These are phyloP conservation scores for Penicillium capsulatum DNA, from an alignment of 2,329 filamentous ascomycete genomes.

Conservation along the genomic window DNA sequence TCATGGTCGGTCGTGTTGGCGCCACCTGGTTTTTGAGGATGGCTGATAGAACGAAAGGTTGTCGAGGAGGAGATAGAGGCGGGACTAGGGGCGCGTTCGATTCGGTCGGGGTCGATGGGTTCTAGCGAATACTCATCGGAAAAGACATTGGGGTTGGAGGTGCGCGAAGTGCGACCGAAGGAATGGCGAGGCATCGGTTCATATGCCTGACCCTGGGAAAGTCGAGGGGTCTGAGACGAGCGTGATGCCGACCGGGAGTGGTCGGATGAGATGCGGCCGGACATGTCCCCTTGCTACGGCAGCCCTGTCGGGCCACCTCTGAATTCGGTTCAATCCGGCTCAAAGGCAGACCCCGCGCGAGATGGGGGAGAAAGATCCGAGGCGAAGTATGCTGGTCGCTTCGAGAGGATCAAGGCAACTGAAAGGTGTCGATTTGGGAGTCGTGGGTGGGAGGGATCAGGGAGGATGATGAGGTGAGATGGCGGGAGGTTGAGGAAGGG, in stretches of 20 bases:
- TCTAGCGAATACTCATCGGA: slow-evolving; percentile 49
- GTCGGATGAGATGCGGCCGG: slow-evolving; percentile 37
- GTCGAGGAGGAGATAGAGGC: slow-evolving; percentile 34
- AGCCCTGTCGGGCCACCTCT: slow-evolving; percentile 38
- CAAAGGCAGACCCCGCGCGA: slow-evolving; percentile 15
- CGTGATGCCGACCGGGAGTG: slow-evolving; percentile 34
- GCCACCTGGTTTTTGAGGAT: slow-evolving; percentile 23
- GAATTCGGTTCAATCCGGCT: slow-evolving; percentile 30
- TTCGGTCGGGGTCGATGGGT: slow-evolving; percentile 34
- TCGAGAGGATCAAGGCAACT: too few relatives aligned
- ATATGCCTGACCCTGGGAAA: slow-evolving; percentile 20
- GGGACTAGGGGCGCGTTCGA: slow-evolving; percentile 29
- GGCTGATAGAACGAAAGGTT: slow-evolving; percentile 28
- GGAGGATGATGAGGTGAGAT: slow-evolving; percentile 14
- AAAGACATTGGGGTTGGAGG: slow-evolving; percentile 45
- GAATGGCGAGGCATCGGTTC: slow-evolving; percentile 31
- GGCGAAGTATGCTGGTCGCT: background rate
- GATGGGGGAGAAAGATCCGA: slow-evolving; percentile 16
- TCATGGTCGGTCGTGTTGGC: slow-evolving; percentile 25
- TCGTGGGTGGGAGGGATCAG: background rate
- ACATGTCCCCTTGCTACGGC: slow-evolving; percentile 35
- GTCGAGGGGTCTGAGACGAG: slow-evolving; percentile 27
- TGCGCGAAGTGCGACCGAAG: slow-evolving; percentile 30
- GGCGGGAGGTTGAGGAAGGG: slow-evolving; percentile 10
- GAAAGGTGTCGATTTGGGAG: background rate